Evolutionary conservation across 805 yeast genomes (phyloP), one percentile per base, ranked within the genome.

Genomic region (Candida golubevii): DNA sequence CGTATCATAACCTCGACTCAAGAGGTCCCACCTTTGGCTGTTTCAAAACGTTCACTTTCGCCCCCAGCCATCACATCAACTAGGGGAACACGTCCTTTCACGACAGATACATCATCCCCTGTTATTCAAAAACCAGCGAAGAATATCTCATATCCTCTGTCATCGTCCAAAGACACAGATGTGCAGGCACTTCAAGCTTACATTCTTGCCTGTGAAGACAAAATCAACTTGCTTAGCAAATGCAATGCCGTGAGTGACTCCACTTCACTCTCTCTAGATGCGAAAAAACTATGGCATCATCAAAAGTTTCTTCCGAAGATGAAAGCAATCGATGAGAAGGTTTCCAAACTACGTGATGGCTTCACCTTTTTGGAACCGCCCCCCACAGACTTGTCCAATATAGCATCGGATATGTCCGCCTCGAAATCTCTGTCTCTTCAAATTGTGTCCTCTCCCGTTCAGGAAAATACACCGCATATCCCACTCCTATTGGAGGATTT

Each of bases 261-360:
- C 5, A 63, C 73, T 1, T 61, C 71, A 7, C 59, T 68, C 9
- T 67, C 72, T 5, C 48, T 64, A 6, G 73, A 68, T 46, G 65
- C 65, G 8, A 69, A 69, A 47, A 51, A 58, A 26, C 48, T 51
- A 11, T 66, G 61, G 55, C 58, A 60, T 33, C 41, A 43, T 29
- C 51, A 47, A 23, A 53, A 53, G 33, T 66, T 59, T 41, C 49
- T 50, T 12, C 71, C 72, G 2, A 46, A 56, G 35, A 49, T 61
- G 36, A 35, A 42, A 9, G 35, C 42, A 6, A 44, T 63, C n/a
- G 58, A 60, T 26, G 38, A 43, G 6, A 45, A 49, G 27, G 50
- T 47, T 23, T 9, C 31, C 8, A 13, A 14, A 11, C 27, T 53
- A 2, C 35, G 60, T 10, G 11, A 44, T 6, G 41, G 42, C 4